Base-by-base conservation (phyloP, 805 yeast genomes). In the Candida silvicultrix region DNA sequence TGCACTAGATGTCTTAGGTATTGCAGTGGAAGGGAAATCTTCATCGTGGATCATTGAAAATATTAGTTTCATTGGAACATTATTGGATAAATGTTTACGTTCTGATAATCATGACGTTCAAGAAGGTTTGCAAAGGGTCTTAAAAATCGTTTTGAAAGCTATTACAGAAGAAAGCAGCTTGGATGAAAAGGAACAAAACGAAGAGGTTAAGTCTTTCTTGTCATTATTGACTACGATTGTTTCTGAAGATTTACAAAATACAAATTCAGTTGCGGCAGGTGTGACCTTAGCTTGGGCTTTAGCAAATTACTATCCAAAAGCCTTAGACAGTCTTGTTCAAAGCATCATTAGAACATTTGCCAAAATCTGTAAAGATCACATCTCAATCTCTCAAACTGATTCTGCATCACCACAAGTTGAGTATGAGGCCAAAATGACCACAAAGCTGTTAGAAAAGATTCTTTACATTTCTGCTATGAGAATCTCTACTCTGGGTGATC, bases 401-500 rank as follows among this genome's bases (percentile, higher is more conserved):
- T 59, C 64, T 12, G 55, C 65, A 1, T 47, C 60, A 5, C 49
- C 70, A 12, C 62, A 59, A 37, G 60, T 68, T 20, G 95, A 85
- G 45, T 77, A 75, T 53, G 96, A 89, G 58, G 86, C 92, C 9
- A 82, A 78, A 57, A 83, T 85, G 74, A 85, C 95, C 0, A 83
- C 94, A 0, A 79, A 76, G 48, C 66, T 89, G 32, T 68, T 94
- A 40, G 89, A 85, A 48, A 85, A 85, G 62, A 80, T 89, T 22
- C 68, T 94, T 44, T 82, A 83, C 51, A 74, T 92, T 44, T 80
- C 92, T 1, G 80, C 96, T 0, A 75, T 78, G 71, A 78, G 97
- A 53, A 87, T 94, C 5, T 79, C 95, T 0, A 75, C 78, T n/a
- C 69, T 95, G 22, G 97, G 96, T 2, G 99, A 94, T 55, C 96